Evolutionary conservation across 768 basidiomycete genomes (phyloP).

Genomic region (Amanita exitialis): DNA sequence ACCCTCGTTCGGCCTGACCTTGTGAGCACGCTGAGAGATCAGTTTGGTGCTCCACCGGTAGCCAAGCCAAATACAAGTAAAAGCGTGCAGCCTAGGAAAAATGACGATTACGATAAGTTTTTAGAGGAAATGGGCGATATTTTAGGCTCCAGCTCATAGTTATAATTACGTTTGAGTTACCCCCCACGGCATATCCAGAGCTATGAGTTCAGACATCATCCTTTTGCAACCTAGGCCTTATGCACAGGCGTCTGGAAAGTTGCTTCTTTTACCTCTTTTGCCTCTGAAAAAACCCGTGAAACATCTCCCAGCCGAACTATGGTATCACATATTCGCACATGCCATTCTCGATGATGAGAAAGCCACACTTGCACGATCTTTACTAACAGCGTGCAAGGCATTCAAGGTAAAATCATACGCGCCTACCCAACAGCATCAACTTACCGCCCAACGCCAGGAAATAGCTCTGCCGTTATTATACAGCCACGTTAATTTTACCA

Average conservation of each 20-base stretch:
- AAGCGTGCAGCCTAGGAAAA: constrained; percentile 24
- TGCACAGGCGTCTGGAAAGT: constrained; percentile 43
- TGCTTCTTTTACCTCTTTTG: constrained; percentile 61
- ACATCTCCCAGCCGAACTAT: constrained; percentile 60
- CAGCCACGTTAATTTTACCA: constrained; percentile 35
- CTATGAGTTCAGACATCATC: constrained; percentile 28
- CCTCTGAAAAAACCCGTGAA: constrained; percentile 41
- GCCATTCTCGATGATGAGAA: constrained; percentile 17
- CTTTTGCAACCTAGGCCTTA: constrained; percentile 62
- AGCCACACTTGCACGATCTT: constrained; percentile 21
- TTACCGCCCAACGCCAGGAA: constrained; percentile 30
- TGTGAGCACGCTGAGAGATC: constrained; percentile 47
- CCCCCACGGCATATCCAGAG: background rate
- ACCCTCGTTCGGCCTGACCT: constrained; percentile 53
- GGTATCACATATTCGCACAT: constrained; percentile 50
- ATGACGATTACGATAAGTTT: constrained; percentile 70
- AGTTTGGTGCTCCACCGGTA: constrained; percentile 38
- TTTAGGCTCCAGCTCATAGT: constrained; percentile 16
- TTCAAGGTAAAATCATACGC: constrained; percentile 29
- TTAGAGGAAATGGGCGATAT: constrained; percentile 70
- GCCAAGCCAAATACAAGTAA: constrained; percentile 3
- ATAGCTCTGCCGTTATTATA: constrained; percentile 61
- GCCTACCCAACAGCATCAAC: background rate
- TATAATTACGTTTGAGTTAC: background rate
- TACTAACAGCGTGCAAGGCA: constrained; percentile 32